Percentiles rank a stretch among this genome's conserved stretches.
Evolutionary conservation across 1,284 basidiomycete genomes (phyloP).

Genomic region (Marasmius sp.): DNA sequence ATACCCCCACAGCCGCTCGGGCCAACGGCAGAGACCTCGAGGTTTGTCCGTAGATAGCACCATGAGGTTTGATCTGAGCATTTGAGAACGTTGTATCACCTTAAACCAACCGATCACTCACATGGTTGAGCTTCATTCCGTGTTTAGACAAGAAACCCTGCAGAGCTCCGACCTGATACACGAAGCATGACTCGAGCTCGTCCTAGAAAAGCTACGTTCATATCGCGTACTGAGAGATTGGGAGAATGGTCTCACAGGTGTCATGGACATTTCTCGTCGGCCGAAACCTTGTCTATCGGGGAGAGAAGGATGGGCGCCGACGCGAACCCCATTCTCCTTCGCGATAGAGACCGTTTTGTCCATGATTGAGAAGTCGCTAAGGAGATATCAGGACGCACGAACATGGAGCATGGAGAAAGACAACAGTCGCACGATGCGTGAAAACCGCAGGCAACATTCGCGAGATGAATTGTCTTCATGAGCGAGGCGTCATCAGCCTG

Average conservation of each 20-base stretch:
- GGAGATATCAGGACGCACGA: not conserved
- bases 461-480: slow-evolving; percentile 63
- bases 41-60: slow-evolving; percentile 56
- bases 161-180: slow-evolving; percentile 64
- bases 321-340: slow-evolving; percentile 46
- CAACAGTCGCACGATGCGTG: slow-evolving; percentile 50
- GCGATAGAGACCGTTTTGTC: slow-evolving; percentile 56
- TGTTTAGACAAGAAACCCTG: slow-evolving; percentile 53
- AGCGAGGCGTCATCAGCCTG: slow-evolving; percentile 61
- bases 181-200: slow-evolving; percentile 56
- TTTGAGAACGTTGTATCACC: not conserved
- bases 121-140: slow-evolving; percentile 49
- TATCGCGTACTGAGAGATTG: not conserved
- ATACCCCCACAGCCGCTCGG: slow-evolving; percentile 47
- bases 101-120: slow-evolving; percentile 22
- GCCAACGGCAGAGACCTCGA: slow-evolving; percentile 53
- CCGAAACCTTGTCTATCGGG: slow-evolving; percentile 67
- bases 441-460: slow-evolving; percentile 66
- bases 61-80: slow-evolving; percentile 52
- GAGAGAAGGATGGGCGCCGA: slow-evolving; percentile 64
- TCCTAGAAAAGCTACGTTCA: slow-evolving; percentile 31
- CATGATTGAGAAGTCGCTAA: slow-evolving; percentile 63
- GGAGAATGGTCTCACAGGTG: slow-evolving; percentile 38
- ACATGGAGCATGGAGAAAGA: not conserved
- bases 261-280: slow-evolving; percentile 59